Conservation (phyloP, 1,139 yeast species). For the Diutina scorzettiae region DNA sequence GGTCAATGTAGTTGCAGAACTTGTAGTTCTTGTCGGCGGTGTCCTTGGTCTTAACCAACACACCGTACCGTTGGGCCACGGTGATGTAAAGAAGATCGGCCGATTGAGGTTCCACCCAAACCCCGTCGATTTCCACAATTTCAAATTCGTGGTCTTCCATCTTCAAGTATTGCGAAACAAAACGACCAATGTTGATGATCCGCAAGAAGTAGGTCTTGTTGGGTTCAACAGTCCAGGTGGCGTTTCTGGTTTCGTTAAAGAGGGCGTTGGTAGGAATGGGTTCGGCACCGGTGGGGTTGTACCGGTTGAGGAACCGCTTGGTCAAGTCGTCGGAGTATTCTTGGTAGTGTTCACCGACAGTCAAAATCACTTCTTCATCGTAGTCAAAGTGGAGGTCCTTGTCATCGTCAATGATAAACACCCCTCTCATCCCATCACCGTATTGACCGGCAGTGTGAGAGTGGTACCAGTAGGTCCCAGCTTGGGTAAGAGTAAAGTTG, state of each 20-base stretch:
- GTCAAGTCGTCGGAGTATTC: neutral
- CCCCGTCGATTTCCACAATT: constrained; percentile 5
- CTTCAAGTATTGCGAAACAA: constrained; percentile 5
- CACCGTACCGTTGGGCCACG: constrained; percentile 70
- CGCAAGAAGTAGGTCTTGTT: constrained; percentile 13
- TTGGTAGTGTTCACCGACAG: constrained; percentile 4
- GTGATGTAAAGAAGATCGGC: constrained; percentile 54
- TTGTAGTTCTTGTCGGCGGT: constrained; percentile 53
- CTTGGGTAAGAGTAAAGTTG: constrained; percentile 4
- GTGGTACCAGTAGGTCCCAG: constrained; percentile 6
- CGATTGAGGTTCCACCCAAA: constrained; percentile 43
- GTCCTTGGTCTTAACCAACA: constrained; percentile 59
- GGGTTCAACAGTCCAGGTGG: constrained; percentile 5
- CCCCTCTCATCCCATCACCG: constrained; percentile 6
- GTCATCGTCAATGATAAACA: constrained; percentile 5
- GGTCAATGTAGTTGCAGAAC: constrained; percentile 67
- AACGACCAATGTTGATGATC: constrained; percentile 2
- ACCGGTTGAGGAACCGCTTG: neutral
- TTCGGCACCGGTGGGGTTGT: constrained; percentile 6
- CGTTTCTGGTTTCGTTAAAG: constrained; percentile 4
- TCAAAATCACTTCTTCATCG: constrained; percentile 24
- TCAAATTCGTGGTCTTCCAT: constrained; percentile 6
- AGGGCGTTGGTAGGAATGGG: constrained; percentile 5
- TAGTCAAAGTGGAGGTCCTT: neutral
- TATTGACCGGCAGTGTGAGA: constrained; percentile 6